A percentile compares a stretch with the other conserved stretches of the same genome.
Evolutionary conservation across 169 alveolate genomes (phyloP).

Genomic region (Besnoitia besnoiti): DNA sequence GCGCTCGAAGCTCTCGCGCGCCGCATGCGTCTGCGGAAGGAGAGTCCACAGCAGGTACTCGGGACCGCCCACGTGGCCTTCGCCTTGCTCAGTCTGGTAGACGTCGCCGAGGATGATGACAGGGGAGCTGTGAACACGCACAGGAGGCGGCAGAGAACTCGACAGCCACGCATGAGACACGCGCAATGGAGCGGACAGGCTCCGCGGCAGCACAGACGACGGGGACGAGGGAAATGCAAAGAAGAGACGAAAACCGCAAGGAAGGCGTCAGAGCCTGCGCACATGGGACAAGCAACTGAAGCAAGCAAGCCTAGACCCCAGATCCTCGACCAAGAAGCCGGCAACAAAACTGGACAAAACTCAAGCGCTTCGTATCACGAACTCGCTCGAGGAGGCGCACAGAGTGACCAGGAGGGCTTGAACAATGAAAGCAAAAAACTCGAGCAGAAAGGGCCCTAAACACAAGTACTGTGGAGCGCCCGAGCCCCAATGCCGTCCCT

Average conservation of each 20-base stretch:
- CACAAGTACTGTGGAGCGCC: too few species aligned
- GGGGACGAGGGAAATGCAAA: neutral
- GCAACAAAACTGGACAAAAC: too few species aligned
- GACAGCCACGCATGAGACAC: too few species aligned
- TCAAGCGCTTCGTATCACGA: too few species aligned
- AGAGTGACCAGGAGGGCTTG: too few species aligned
- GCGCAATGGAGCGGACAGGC: neutral
- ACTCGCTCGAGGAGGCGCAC: too few species aligned
- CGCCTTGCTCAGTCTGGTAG: neutral
- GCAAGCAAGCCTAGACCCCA: too few species aligned
- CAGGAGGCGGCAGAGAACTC: neutral
- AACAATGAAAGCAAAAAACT: too few species aligned
- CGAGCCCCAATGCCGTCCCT: neutral
- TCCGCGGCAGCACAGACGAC: neutral
- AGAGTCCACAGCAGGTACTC: constrained; percentile 25
- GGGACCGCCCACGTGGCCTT: neutral
- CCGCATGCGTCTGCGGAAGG: neutral
- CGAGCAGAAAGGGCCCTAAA: too few species aligned
- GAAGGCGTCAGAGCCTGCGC: neutral
- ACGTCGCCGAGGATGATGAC: neutral
- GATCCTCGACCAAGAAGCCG: too few species aligned
- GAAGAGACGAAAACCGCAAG: neutral
- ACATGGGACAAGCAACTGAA: too few species aligned
- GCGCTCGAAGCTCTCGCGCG: neutral
- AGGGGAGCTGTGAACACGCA: neutral